Conservation (phyloP, 371 early-diverging fungal genomes). For the Mucor circinelloides region DNA sequence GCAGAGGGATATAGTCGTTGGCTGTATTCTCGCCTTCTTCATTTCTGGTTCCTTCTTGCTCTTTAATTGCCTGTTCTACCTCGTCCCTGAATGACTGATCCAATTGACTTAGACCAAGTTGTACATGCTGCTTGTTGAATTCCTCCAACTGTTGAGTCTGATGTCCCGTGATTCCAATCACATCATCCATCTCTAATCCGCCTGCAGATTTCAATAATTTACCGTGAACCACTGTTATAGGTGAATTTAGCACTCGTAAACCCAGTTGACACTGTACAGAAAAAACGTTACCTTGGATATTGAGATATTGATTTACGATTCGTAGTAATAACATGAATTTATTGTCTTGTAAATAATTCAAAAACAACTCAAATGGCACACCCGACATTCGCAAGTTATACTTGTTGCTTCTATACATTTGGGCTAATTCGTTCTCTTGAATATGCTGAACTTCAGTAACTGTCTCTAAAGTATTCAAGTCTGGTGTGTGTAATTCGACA, state of each 20-base stretch:
- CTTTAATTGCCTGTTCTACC: slow-evolving; percentile 42
- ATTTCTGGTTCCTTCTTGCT: slow-evolving; percentile 23
- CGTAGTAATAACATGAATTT: slow-evolving; percentile 84
- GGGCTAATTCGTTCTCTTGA: slow-evolving; percentile 81
- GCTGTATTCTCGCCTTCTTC: slow-evolving; percentile 14
- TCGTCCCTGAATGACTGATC: slow-evolving; percentile 46
- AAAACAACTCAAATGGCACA: slow-evolving; percentile 89
- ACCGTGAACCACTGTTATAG: slow-evolving; percentile 30
- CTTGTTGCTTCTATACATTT: slow-evolving; percentile 81
- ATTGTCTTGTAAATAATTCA: slow-evolving; percentile 93
- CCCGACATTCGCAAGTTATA: slow-evolving; percentile 88
- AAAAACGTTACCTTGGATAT: slow-evolving; percentile 70
- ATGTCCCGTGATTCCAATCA: slow-evolving; percentile 80
- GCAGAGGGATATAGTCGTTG: slow-evolving; percentile 16
- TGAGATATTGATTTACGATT: slow-evolving; percentile 90
- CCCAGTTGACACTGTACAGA: not conserved
- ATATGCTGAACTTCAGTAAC: slow-evolving; percentile 80
- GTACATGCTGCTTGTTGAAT: slow-evolving; percentile 71
- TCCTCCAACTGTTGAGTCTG: slow-evolving; percentile 78
- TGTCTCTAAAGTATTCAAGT: slow-evolving; percentile 64
- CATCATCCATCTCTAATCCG: slow-evolving; percentile 60
- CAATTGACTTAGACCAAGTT: slow-evolving; percentile 37
- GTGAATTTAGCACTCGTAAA: not conserved
- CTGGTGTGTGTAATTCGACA: slow-evolving; percentile 69
- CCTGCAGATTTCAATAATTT: slow-evolving; percentile 40